Evolutionary conservation across 2,329 filamentous ascomycete genomes (phyloP).

Genomic region (Purpureocillium lavendulum): DNA sequence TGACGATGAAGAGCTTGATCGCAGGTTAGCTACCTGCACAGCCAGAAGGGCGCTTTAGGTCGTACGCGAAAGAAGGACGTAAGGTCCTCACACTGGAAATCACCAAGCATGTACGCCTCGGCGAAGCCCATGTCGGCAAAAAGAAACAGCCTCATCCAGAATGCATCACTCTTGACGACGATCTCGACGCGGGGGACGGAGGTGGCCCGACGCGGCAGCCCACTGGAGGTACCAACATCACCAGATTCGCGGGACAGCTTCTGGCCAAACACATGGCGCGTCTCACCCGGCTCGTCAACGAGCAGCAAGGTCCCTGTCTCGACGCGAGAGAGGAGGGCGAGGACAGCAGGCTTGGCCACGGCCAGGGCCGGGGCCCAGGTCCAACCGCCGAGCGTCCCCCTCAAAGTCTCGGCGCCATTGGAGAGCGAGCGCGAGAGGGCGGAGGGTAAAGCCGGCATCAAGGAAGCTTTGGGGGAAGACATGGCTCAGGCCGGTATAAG

Average conservation of each 20-base stretch:
- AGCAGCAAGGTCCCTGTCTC: constrained; percentile 39
- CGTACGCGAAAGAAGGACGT: constrained; percentile 59
- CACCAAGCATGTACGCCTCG: constrained; percentile 65
- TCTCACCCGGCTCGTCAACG: constrained; percentile 35
- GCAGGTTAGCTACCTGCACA: not conserved
- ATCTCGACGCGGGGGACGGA: constrained; percentile 41
- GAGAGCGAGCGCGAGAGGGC: constrained; percentile 28
- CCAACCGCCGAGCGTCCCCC: constrained; percentile 32
- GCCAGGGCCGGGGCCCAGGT: constrained; percentile 39
- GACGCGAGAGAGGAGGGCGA: constrained; percentile 36
- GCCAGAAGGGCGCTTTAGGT: not conserved
- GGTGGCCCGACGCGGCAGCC: constrained; percentile 22
- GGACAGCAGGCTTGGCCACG: constrained; percentile 36
- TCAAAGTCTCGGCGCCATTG: constrained; percentile 29
- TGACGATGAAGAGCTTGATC: constrained; percentile 60
- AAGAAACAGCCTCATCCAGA: constrained; percentile 61
- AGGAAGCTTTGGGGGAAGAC: constrained; percentile 3
- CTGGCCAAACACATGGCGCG: constrained; percentile 36
- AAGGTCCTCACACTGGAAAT: constrained; percentile 58
- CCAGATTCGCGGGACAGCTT: constrained; percentile 28
- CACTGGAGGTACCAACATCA: constrained; percentile 24
- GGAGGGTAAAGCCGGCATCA: constrained; percentile 25
- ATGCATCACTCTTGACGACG: constrained; percentile 54
- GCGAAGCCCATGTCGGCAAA: constrained; percentile 72
- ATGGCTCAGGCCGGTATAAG: constrained; percentile 1